Percentiles rank a stretch among this genome's conserved stretches.
Evolutionary conservation across 495 filamentous ascomycete genomes (phyloP).

Genomic region (Talaromyces adpressus): DNA sequence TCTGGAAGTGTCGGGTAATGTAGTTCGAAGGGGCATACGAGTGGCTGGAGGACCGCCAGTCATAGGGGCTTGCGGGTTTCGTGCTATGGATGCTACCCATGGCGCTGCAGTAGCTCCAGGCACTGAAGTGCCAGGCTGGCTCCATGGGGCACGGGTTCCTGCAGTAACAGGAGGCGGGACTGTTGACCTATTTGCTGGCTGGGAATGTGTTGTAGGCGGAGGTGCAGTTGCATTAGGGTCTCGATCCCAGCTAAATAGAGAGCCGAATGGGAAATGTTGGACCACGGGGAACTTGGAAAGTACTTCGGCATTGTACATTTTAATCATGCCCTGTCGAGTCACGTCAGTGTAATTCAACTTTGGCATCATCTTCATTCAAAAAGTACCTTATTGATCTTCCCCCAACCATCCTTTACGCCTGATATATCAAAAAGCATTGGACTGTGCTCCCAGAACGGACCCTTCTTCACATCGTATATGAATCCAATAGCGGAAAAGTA

Average conservation of each 20-base stretch:
- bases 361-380: constrained; percentile 11
- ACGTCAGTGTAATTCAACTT: not conserved
- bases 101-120: constrained; percentile 34
- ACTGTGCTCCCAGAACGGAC: constrained; percentile 98
- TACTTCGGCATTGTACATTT: constrained; percentile 67
- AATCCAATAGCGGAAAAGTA: constrained; percentile 99
- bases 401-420: constrained; percentile 86
- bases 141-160: constrained; percentile 45
- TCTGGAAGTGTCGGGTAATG: constrained; percentile 26
- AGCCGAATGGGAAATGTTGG: constrained; percentile 69
- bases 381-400: constrained; percentile 89
- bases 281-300: constrained; percentile 65
- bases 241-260: constrained; percentile 73
- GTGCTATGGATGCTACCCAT: constrained; percentile 28
- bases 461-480: constrained; percentile 95
- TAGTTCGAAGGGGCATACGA: constrained; percentile 7
- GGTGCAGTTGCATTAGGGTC: constrained; percentile 54
- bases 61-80: constrained; percentile 8
- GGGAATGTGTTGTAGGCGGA: constrained; percentile 45
- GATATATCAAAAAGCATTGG: constrained; percentile 93
- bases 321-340: constrained; percentile 54
- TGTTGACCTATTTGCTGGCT: constrained; percentile 17
- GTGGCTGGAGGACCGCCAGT: constrained; percentile 1
- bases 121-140: constrained; percentile 14
- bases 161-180: constrained; percentile 6